These are phyloP conservation scores for Blastobotrys americana DNA, from an alignment of 805 yeast genomes.

Conservation along the genomic window DNA sequence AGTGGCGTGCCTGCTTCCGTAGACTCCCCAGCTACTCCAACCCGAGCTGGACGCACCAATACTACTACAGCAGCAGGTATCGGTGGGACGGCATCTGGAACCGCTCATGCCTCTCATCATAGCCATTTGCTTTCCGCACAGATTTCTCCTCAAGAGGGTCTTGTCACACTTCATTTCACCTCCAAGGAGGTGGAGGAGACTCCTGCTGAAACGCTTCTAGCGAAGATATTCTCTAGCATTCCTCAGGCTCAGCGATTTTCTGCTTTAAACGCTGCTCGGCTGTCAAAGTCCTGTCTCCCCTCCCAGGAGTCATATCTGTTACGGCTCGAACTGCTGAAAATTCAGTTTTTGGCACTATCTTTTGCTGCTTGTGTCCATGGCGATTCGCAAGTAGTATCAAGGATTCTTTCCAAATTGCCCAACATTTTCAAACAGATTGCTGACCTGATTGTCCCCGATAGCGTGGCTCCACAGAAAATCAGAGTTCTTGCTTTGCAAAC, in stretches of 20 bases:
- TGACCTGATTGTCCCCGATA: conserved; percentile 64
- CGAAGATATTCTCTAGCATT: conserved; percentile 17
- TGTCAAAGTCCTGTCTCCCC: conserved; percentile 66
- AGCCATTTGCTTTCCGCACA: not conserved
- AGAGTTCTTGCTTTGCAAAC: conserved; percentile 57
- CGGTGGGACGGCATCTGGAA: too few species aligned
- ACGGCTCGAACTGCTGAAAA: conserved; percentile 52
- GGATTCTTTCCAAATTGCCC: conserved; percentile 66
- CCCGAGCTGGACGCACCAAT: not conserved
- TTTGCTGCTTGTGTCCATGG: conserved; percentile 51
- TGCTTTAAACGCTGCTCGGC: conserved; percentile 52
- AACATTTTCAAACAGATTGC: conserved; percentile 60
- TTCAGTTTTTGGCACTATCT: conserved; percentile 63
- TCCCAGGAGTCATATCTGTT: conserved; percentile 47
- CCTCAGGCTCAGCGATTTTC: conserved; percentile 61
- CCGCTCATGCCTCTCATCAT: not conserved
- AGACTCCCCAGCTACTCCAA: conserved; percentile 1
- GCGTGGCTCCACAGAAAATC: conserved; percentile 43
- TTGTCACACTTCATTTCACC: conserved; percentile 44
- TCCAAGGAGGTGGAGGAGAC: conserved; percentile 50
- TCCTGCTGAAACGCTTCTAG: conserved; percentile 22
- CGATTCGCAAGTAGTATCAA: conserved; percentile 53
- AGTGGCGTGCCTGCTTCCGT: conserved; percentile 1
- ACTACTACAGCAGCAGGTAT: too few species aligned
- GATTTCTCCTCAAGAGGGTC: conserved; percentile 30